These are phyloP conservation scores for Diaporthe eres DNA, from an alignment of 2,329 filamentous ascomycete species.

Conservation along the genomic window DNA sequence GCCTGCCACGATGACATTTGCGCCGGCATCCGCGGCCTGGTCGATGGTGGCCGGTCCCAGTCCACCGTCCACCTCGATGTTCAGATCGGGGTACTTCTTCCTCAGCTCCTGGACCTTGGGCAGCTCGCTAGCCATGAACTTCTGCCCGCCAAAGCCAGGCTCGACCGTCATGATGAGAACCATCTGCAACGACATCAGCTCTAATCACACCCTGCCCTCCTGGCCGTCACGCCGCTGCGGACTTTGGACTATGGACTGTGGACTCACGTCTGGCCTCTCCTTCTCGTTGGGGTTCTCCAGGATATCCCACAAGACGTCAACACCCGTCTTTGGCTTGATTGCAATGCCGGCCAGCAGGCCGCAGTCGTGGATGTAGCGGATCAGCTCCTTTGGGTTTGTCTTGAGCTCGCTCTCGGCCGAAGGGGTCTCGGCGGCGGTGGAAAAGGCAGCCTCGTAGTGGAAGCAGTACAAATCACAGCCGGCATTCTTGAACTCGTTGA, in stretches of 20 bases:
- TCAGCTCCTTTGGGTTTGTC: slow-evolving; percentile 87
- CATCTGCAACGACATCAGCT: slow-evolving; percentile 75
- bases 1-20: slow-evolving; percentile 97
- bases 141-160: slow-evolving; percentile 97
- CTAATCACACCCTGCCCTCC: background rate
- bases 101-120: slow-evolving; percentile 92
- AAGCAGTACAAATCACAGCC: slow-evolving; percentile 99
- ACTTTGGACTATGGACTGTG: background rate
- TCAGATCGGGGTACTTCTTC: slow-evolving; percentile 87
- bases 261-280: slow-evolving; percentile 89
- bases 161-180: slow-evolving; percentile 98
- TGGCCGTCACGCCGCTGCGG: background rate
- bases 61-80: slow-evolving; percentile 96
- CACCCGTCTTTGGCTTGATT: slow-evolving; percentile 92
- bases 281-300: slow-evolving; percentile 79
- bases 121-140: slow-evolving; percentile 97
- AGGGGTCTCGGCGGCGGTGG: slow-evolving; percentile 86
- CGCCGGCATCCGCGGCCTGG: slow-evolving; percentile 93
- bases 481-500: slow-evolving; percentile 92
- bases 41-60: slow-evolving; percentile 91
- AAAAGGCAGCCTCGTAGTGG: slow-evolving; percentile 97
- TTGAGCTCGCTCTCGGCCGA: slow-evolving; percentile 76
- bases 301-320: slow-evolving; percentile 93
- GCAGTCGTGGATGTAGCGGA: slow-evolving; percentile 89
- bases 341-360: slow-evolving; percentile 94